Evolutionary conservation across 2,329 filamentous ascomycete species (phyloP), one percentile per base, ranked within the genome.

Genomic region (Diaporthe capsici): DNA sequence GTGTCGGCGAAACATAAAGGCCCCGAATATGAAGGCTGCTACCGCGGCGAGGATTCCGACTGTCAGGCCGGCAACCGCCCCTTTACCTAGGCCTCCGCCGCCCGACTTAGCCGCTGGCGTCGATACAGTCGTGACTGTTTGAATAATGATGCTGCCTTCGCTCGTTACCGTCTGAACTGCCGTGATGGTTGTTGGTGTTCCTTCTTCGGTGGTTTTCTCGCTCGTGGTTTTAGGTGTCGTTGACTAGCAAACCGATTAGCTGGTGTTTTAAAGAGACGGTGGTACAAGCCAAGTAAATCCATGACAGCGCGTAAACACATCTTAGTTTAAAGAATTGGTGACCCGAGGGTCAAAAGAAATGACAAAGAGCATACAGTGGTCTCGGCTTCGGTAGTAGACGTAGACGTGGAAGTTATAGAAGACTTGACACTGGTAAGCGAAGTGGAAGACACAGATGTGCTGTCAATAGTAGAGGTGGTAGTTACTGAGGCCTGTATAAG

Each of bases 71-170:
- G 86, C 89, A 44, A 89, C 86, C 12, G 85, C 84, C 2, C 89
- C 89, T 0, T 86, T 87, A 44, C 83, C 82, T 0, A 90, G 82
- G 5, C 83, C 82, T 68, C 76, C 78, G 63, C 79, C 80, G 39
- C 12, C 31, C 9, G 79, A 76, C n/a, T 47, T 60, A 15, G 72
- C 15, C 67, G 72, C 20, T 0, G 79, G 77, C 0, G 87, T 87
- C 0, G 90, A 89, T 9, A 85, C 85, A 22, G 90, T 85, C 1
- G 89, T 91, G 4, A 92, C 87, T 1, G 90, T 92, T 75, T 85
- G 86, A 31, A 71, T 75, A 5, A 77, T 53, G 57, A 91, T 83
- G 7, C 83, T 86, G 25, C 90, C 90, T 13, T 85, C 87, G 9
- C 86, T 85, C 0, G 90, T 92, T 13, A 92, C 86, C 0, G 91